Evolutionary conservation across 371 early-diverging fungal species (phyloP), one percentile per base, ranked within the genome.

Genomic region (Mortierella sp.): DNA sequence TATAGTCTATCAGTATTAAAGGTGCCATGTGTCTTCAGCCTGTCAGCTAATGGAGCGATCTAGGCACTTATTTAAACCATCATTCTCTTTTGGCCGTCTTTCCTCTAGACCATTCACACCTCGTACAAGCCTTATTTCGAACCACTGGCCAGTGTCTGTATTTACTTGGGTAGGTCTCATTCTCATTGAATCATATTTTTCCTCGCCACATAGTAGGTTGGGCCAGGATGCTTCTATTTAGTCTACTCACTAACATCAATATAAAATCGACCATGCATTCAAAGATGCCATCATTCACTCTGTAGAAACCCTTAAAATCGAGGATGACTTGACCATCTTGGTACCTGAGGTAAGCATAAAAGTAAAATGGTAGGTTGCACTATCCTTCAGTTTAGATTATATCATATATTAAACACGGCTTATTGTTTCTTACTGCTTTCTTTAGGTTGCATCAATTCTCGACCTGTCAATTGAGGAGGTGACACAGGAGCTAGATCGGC

Each of bases 251-350:
- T 30, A 30, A 30, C 30, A 30, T 30, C 30, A 30, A 30, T 30
- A 30, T 30, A 30, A 30, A 30, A 30, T 30, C 30, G 30, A 30
- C 4, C 3, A 20, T 1, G 18, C 49, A 16, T 49, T 16, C 49
- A 16, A 37, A 77, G 77, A 77, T 37, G 68, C 69, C 16, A 52
- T 77, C 6, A 72, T 55, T 24, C 73, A 77, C 12, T 60, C 64
- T 22, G 68, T 68, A 2, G 52, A 65, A 8, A 20, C 51, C 1
- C 37, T 43, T 22, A 51, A 30, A 1, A 5, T 64, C 28, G 54
- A 35, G 30, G 77, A 72, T n/a, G 69, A 65, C 28, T 24, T 64
- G 45, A 11, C 26, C 10, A 20, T 22, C 2, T 28, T 77, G 9
- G 9, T 68, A 10, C 72, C 68, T 2, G 39, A 35, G 61, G 77